phyloP scores from a whole-genome alignment of 2,329 filamentous ascomycete genomes.

The Fusarium clavum region DNA sequence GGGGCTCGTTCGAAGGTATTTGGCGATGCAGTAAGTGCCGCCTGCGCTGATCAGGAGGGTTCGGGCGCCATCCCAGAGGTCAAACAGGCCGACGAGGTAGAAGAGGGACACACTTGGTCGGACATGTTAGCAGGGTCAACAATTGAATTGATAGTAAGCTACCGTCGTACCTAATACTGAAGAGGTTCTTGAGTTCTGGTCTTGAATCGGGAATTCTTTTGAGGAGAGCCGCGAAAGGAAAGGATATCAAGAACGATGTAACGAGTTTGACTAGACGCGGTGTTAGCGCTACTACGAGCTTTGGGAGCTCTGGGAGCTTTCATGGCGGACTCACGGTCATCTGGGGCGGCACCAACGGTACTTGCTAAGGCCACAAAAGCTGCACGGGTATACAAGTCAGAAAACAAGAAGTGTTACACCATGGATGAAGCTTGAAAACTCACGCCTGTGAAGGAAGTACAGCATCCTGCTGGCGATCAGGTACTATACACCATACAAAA shows the following conservation, averaged over 20 bases:
- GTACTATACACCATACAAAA: constrained; percentile 4
- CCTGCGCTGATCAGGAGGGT: constrained; percentile 84
- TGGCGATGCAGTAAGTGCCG: constrained; percentile 85
- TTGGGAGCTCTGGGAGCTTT: neutral
- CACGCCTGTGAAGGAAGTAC: constrained; percentile 38
- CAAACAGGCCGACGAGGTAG: constrained; percentile 92
- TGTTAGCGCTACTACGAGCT: constrained; percentile 28
- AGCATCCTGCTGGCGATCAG: constrained; percentile 30
- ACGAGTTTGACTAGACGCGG: constrained; percentile 84
- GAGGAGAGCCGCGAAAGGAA: constrained; percentile 86
- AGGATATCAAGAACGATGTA: constrained; percentile 89
- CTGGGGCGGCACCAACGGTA: constrained; percentile 51
- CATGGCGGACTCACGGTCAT: constrained; percentile 51
- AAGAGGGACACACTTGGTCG: constrained; percentile 78
- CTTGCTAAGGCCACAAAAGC: constrained; percentile 52
- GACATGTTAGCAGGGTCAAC: constrained; percentile 5
- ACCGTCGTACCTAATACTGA: constrained; percentile 76
- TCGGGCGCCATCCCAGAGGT: constrained; percentile 85
- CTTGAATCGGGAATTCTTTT: constrained; percentile 90
- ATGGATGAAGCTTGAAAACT: constrained; percentile 7
- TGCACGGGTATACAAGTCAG: constrained; percentile 35
- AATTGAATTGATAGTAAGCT: neutral
- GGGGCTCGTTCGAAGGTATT: constrained; percentile 80
- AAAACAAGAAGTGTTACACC: constrained; percentile 3
- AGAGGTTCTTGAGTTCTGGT: constrained; percentile 87